phyloP scores from a whole-genome alignment of 2,329 filamentous ascomycete genomes.

The Hypoxylon sp. region DNA sequence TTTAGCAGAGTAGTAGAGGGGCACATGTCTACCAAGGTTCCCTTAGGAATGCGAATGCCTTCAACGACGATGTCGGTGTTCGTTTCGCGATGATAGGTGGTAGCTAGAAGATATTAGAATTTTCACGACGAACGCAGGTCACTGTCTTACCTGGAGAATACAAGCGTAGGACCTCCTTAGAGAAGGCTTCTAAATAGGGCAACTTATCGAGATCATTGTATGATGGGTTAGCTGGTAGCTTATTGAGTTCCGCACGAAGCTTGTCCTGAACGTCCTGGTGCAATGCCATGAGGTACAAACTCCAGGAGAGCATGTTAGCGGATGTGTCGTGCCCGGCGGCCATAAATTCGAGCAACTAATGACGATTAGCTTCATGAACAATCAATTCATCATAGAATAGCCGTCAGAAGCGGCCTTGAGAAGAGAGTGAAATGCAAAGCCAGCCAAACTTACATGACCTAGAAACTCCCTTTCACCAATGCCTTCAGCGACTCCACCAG shows the following conservation, averaged over 20 bases:
- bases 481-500: slow-evolving; percentile 34
- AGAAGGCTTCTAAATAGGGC: slow-evolving; percentile 30
- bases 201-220: slow-evolving; percentile 23
- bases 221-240: slow-evolving; percentile 1
- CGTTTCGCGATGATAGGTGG: slow-evolving; percentile 31
- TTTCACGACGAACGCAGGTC: background rate
- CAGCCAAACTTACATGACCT: slow-evolving; percentile 23
- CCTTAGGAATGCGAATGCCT: slow-evolving; percentile 45
- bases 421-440: too few species aligned
- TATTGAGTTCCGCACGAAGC: slow-evolving; percentile 20
- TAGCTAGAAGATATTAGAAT: slow-evolving; percentile 15
- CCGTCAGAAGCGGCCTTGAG: background rate
- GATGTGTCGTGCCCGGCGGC: slow-evolving; percentile 37
- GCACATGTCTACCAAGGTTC: slow-evolving; percentile 42
- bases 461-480: slow-evolving; percentile 31
- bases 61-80: slow-evolving; percentile 40
- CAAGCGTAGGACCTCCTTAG: slow-evolving; percentile 21
- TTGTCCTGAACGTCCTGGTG: slow-evolving; percentile 24
- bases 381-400: background rate
- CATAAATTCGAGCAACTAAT: slow-evolving; percentile 34
- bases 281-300: slow-evolving; percentile 25
- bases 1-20: slow-evolving; percentile 42
- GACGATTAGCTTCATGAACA: background rate
- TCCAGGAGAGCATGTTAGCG: slow-evolving; percentile 37
- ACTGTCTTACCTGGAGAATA: slow-evolving; percentile 26